Conservation (phyloP, 2,329 filamentous ascomycete species). For the Coniochaeta prunicola region DNA sequence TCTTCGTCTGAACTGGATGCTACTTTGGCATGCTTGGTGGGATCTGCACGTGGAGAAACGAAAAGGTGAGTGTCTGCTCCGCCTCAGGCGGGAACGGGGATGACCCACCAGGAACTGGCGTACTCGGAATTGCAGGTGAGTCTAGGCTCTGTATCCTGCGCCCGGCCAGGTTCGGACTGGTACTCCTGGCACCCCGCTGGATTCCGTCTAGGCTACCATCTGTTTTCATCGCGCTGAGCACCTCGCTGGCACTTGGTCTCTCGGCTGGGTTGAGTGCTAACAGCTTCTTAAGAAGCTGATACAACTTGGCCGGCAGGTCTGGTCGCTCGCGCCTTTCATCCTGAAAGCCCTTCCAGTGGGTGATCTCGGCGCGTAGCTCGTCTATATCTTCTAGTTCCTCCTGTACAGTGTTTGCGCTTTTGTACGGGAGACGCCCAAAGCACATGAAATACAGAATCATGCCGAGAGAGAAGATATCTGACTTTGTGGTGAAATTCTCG, state of each 20-base stretch:
- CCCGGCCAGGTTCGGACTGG: slow-evolving; percentile 30
- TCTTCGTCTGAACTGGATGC: slow-evolving; percentile 24
- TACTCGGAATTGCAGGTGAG: slow-evolving; percentile 41
- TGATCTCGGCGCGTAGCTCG: slow-evolving; percentile 76
- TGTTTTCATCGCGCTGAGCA: slow-evolving; percentile 68
- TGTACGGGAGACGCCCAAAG: slow-evolving; percentile 82
- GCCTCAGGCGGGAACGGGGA: background rate
- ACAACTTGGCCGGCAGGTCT: slow-evolving; percentile 80
- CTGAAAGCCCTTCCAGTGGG: slow-evolving; percentile 79
- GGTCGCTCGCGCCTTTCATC: slow-evolving; percentile 66
- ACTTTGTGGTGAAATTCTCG: slow-evolving; percentile 94
- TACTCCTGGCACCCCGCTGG: slow-evolving; percentile 21
- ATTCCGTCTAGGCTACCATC: slow-evolving; percentile 46
- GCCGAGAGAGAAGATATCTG: slow-evolving; percentile 94
- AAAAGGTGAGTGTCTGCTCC: slow-evolving; percentile 3
- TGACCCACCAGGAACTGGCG: slow-evolving; percentile 37
- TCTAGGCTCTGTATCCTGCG: slow-evolving; percentile 49
- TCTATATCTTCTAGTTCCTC: slow-evolving; percentile 93
- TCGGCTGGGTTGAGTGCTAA: slow-evolving; percentile 70
- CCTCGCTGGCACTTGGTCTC: slow-evolving; percentile 78
- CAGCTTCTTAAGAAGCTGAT: slow-evolving; percentile 73
- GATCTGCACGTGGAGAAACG: slow-evolving; percentile 17
- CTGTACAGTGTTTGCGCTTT: slow-evolving; percentile 72
- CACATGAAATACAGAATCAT: slow-evolving; percentile 99
- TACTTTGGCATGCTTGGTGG: slow-evolving; percentile 22